phyloP scores from a whole-genome alignment of 1,139 yeast genomes.

The Zygosaccharomyces pseudobailii region DNA sequence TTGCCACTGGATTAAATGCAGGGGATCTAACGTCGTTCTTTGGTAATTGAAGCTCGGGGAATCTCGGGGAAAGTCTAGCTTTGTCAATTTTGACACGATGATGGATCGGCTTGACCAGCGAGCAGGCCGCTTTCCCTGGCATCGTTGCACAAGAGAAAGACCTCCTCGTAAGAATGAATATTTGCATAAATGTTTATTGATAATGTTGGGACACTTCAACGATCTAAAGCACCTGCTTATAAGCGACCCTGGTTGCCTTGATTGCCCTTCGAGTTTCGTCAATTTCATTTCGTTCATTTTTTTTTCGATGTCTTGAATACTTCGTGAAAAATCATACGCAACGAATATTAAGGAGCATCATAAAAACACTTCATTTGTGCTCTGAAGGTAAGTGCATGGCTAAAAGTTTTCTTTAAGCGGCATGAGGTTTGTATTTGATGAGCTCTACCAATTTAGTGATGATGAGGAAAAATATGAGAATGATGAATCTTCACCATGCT shows the following conservation, averaged over 20 bases:
- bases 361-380: not conserved
- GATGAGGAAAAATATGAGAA: slow-evolving; percentile 9
- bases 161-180: slow-evolving; percentile 7
- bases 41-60: slow-evolving; percentile 59
- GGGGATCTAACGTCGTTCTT: slow-evolving; percentile 72
- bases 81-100: slow-evolving; percentile 77
- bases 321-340: slow-evolving; percentile 2
- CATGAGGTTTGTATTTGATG: slow-evolving; percentile 22
- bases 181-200: slow-evolving; percentile 3
- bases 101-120: slow-evolving; percentile 85
- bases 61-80: slow-evolving; percentile 61
- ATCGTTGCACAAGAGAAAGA: slow-evolving; percentile 41
- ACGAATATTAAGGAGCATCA: not conserved
- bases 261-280: too few relatives aligned
- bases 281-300: not conserved
- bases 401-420: not conserved
- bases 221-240: not conserved
- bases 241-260: not conserved
- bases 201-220: not conserved
- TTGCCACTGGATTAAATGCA: slow-evolving; percentile 66
- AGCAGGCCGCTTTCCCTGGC: slow-evolving; percentile 60
- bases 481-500: slow-evolving; percentile 8
- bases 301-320: slow-evolving; percentile 6
- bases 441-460: slow-evolving; percentile 10
- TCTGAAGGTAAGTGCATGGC: too few relatives aligned